Evolutionary conservation across 78 protist species (phyloP).

Genomic region (Creolimax fragrantissima): DNA sequence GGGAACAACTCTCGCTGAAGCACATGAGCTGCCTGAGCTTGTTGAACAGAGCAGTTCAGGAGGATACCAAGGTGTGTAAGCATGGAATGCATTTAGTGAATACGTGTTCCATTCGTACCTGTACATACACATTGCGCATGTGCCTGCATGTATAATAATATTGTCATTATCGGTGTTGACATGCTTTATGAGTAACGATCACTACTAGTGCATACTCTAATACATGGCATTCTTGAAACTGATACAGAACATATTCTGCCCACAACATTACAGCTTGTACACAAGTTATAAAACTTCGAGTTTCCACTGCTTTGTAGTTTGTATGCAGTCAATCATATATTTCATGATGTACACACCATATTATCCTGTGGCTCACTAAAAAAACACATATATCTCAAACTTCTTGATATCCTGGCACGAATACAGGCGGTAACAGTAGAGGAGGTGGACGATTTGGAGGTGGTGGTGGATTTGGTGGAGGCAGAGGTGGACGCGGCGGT

Average conservation of each 20-base stretch:
- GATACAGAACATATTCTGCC: neutral
- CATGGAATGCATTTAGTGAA: neutral
- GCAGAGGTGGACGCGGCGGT: neutral
- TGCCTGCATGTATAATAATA: neutral
- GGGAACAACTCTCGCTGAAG: neutral
- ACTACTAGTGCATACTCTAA: neutral
- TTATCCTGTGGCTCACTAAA: neutral
- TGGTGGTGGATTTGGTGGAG: neutral
- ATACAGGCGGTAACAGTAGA: neutral
- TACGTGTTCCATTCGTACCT: neutral
- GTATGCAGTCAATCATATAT: neutral
- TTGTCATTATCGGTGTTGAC: neutral
- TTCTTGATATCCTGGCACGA: neutral
- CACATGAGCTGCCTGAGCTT: neutral
- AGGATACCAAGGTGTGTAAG: neutral
- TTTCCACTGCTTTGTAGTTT: neutral
- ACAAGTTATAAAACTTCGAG: no score
- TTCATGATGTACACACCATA: neutral
- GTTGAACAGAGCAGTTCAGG: neutral
- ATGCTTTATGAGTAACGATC: neutral
- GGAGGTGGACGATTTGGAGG: neutral
- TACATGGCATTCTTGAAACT: neutral
- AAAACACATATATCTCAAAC: no score
- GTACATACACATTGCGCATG: neutral
- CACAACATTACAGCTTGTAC: neutral